Base-by-base conservation (phyloP, 345 rosid species). In the Rhizophora mangle region DNA sequence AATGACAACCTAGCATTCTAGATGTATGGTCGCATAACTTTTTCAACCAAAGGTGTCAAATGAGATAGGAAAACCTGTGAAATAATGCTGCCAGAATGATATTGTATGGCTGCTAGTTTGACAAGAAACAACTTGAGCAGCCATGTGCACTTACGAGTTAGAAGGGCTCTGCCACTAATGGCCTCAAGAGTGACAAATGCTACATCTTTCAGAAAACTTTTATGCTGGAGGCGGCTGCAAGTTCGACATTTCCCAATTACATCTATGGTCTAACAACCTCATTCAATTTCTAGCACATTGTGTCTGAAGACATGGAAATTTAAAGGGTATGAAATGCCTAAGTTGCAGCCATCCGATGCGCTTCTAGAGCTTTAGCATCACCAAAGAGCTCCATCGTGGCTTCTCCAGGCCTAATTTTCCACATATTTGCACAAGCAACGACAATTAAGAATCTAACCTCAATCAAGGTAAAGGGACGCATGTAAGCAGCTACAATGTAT, bases 271-370 rank as follows among this genome's bases (percentile, higher is more conserved):
- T 39, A 34, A 62, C 27, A 56, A 22, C 43, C 64, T 68, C 67
- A 63, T 65, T 47, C 31, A 3, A 59, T 67, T 71, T 67, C 60
- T 65, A 63, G 27, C 34, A 49, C 68, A 67, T 69, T 62, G 72
- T 7, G 68, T 67, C 68, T 67, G 7, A 83, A 67, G 52, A 86
- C 79, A 78, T 86, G 84, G 65, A 71, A 59, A 74, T 79, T 76
- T 57, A 91, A 79, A 87, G 78, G 62, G 90, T 76, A 80, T 66
- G 67, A 67, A 78, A 82, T 30, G 92, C 96, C 71, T 88, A 80
- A 74, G 71, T 79, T 68, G 94, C 92, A 80, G 96, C 96, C 74
- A 64, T 58, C 70, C 65, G 81, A 54, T 72, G 82, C 68, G 74
- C 80, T 80, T 89, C 83, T 72, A 93, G 74, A 56, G 80, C 67